A percentile compares a stretch with the other conserved stretches of the same genome.
These are phyloP conservation scores for Dothideomycetes sp. DNA, from an alignment of 2,329 filamentous ascomycete species.

Conservation along the genomic window DNA sequence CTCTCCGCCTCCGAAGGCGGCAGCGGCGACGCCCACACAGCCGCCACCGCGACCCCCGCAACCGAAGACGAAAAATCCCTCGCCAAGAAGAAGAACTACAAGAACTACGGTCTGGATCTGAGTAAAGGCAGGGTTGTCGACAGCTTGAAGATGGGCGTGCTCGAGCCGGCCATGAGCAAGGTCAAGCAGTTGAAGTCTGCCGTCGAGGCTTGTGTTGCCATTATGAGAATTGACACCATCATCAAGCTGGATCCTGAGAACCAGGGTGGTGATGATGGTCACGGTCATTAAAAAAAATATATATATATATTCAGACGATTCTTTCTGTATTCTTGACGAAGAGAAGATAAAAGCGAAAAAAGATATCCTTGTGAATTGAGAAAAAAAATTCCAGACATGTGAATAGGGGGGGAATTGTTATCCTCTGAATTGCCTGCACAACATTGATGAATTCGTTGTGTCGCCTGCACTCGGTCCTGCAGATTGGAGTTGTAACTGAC, in stretches of 20 bases:
- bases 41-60: slow-evolving; percentile 17
- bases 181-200: slow-evolving; percentile 96
- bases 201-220: slow-evolving; percentile 95
- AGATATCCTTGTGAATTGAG: too few species aligned
- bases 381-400: too few species aligned
- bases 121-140: slow-evolving; percentile 84
- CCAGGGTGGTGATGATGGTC: slow-evolving; percentile 59
- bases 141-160: slow-evolving; percentile 84
- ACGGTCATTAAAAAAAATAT: slow-evolving; percentile 26
- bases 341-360: too few species aligned
- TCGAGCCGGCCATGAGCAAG: slow-evolving; percentile 98
- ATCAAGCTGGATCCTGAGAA: slow-evolving; percentile 95
- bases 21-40: slow-evolving; percentile 18
- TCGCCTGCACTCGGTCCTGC: too few species aligned
- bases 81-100: slow-evolving; percentile 92
- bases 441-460: too few species aligned
- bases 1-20: slow-evolving; percentile 48
- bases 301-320: too few species aligned
- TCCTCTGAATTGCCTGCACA: too few species aligned
- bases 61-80: slow-evolving; percentile 81
- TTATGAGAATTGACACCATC: slow-evolving; percentile 98
- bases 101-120: slow-evolving; percentile 95
- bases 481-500: too few species aligned
- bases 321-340: too few species aligned
- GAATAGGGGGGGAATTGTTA: too few species aligned